Conservation (phyloP, 805 yeast species). For the Yamadazyma nakazawae region DNA sequence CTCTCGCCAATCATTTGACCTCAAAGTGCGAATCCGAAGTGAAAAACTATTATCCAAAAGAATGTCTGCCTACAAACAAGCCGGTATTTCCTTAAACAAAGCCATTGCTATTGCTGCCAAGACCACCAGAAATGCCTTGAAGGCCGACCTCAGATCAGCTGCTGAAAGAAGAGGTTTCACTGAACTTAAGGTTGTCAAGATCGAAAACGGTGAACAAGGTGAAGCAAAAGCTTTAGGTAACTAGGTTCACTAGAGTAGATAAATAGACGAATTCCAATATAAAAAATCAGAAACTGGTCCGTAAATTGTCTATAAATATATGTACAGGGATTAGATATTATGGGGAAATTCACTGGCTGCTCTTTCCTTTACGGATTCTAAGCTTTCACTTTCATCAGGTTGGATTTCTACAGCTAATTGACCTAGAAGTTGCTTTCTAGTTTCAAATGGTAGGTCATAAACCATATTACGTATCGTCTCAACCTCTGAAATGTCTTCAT, state of each 20-base stretch:
- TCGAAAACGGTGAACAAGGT: slow-evolving; percentile 62
- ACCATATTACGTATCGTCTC: slow-evolving; percentile 29
- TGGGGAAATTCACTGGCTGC: slow-evolving; percentile 8
- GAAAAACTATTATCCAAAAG: slow-evolving; percentile 2
- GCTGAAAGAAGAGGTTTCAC: slow-evolving; percentile 68
- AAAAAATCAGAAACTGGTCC: not conserved
- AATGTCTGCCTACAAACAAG: slow-evolving; percentile 50
- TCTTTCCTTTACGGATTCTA: slow-evolving; percentile 5
- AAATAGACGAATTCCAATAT: not conserved
- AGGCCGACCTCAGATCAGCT: slow-evolving; percentile 75
- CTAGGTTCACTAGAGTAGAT: not conserved
- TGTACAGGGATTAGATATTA: slow-evolving; percentile 3
- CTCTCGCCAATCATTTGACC: slow-evolving; percentile 11
- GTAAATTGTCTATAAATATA: slow-evolving; percentile 5
- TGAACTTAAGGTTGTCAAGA: slow-evolving; percentile 71
- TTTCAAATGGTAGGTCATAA: slow-evolving; percentile 35
- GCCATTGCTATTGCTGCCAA: slow-evolving; percentile 89
- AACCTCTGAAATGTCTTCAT: slow-evolving; percentile 16
- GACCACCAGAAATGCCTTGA: slow-evolving; percentile 82
- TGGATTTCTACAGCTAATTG: slow-evolving; percentile 21
- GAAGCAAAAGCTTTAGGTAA: slow-evolving; percentile 26
- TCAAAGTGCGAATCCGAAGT: slow-evolving; percentile 6
- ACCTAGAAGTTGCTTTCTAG: slow-evolving; percentile 24
- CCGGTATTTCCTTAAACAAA: slow-evolving; percentile 65
- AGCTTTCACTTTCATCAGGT: slow-evolving; percentile 1